These are phyloP conservation scores for Dendrobium catenatum DNA, from an alignment of 106 monocot species.

Conservation along the genomic window DNA sequence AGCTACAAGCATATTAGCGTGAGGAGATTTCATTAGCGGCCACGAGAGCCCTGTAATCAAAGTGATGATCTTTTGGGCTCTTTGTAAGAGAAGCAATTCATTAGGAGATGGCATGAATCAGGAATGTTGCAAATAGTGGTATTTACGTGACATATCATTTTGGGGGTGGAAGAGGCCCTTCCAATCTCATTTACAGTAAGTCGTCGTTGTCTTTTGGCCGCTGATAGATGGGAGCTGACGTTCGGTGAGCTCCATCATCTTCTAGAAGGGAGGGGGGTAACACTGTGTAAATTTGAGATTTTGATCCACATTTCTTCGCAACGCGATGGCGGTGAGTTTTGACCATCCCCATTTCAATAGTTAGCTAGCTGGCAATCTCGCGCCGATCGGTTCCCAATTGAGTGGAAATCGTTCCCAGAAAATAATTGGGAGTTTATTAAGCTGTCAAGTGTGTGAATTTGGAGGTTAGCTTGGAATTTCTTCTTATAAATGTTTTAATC, in stretches of 20 bases:
- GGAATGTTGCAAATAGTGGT: constrained; percentile 6
- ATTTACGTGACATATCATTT: not conserved
- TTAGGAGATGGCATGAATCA: constrained; percentile 4
- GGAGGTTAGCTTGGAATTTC: not conserved
- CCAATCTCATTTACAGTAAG: not conserved
- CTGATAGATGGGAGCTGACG: not conserved
- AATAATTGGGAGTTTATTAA: not conserved
- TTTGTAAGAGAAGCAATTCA: not conserved
- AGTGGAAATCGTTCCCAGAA: not conserved
- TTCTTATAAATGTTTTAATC: not conserved
- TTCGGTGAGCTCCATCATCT: not conserved
- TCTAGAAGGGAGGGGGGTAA: not conserved
- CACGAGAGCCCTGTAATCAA: not conserved
- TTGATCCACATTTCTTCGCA: constrained; percentile 2
- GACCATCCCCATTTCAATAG: constrained; percentile 3
- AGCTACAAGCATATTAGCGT: not conserved
- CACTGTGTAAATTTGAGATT: not conserved
- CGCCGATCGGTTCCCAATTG: not conserved
- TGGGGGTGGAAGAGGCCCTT: not conserved
- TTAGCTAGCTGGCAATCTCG: constrained; percentile 5
- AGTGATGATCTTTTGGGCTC: not conserved
- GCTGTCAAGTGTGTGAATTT: not conserved
- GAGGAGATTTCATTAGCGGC: not conserved
- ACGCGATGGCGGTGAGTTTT: not conserved
- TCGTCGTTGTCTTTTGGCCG: not conserved